phyloP scores from a whole-genome alignment of 2,329 filamentous ascomycete species.

The Aspergillus hortae region DNA sequence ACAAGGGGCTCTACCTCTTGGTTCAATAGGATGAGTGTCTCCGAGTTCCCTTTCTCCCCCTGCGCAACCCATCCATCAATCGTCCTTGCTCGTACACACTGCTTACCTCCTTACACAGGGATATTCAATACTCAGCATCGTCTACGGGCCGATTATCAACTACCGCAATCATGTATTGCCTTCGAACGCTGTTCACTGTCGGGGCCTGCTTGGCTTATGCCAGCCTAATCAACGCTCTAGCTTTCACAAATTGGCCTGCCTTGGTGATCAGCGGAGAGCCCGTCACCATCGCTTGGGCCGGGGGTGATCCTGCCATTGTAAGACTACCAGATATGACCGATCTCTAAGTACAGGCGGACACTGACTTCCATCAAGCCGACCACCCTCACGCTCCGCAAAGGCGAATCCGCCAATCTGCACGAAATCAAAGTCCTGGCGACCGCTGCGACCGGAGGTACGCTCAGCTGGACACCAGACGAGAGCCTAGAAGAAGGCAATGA shows the following conservation, averaged over 20 bases:
- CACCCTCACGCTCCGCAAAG: constrained; percentile 56
- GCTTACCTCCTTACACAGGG: background rate
- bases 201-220: constrained; percentile 41
- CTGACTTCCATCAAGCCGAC: constrained; percentile 38
- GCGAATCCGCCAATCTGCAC: constrained; percentile 47
- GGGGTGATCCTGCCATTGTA: constrained; percentile 34
- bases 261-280: constrained; percentile 48
- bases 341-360: no score
- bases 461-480: constrained; percentile 49
- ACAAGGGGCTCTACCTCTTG: no score
- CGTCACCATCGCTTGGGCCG: constrained; percentile 48
- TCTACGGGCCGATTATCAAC: background rate
- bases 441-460: constrained; percentile 44
- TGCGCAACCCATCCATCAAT: background rate
- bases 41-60: background rate
- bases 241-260: constrained; percentile 52
- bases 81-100: background rate
- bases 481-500: constrained; percentile 43
- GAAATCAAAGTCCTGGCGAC: constrained; percentile 49
- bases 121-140: background rate
- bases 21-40: no score
- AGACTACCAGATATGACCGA: background rate
- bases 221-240: constrained; percentile 47
- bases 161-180: constrained; percentile 48
- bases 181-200: constrained; percentile 46